Evolutionary conservation across 1,284 basidiomycete genomes (phyloP).

Genomic region (Phylloboletellus chloephorus): DNA sequence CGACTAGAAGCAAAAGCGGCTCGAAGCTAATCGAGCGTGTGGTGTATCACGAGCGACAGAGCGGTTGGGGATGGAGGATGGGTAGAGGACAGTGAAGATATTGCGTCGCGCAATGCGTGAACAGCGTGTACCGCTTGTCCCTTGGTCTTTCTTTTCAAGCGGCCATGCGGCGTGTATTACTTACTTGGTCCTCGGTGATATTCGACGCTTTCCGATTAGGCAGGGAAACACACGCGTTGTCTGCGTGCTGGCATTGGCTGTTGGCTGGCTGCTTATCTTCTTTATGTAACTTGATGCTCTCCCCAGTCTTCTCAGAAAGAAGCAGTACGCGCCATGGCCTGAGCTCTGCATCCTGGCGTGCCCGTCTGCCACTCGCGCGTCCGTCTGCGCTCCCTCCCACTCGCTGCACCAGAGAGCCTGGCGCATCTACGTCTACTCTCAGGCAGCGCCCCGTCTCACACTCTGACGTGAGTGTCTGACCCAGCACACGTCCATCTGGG

Average conservation of each 20-base stretch:
- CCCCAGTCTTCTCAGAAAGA: constrained; percentile 8
- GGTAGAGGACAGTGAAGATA: constrained; percentile 25
- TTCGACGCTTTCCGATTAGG: constrained; percentile 31
- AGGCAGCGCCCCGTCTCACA: too few relatives aligned
- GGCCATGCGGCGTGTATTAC: constrained; percentile 33
- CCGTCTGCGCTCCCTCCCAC: too few relatives aligned
- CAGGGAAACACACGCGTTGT: constrained; percentile 48
- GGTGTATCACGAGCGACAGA: constrained; percentile 20
- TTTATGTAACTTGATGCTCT: constrained; percentile 30
- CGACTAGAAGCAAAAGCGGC: constrained; percentile 30
- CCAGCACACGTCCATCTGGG: constrained; percentile 1
- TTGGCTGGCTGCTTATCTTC: constrained; percentile 24
- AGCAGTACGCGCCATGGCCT: not conserved
- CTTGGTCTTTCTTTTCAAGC: constrained; percentile 30
- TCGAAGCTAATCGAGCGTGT: constrained; percentile 50
- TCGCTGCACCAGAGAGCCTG: too few relatives aligned
- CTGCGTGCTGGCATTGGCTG: constrained; percentile 59
- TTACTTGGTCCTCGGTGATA: constrained; percentile 32
- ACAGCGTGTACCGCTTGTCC: constrained; percentile 48
- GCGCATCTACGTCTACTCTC: too few relatives aligned
- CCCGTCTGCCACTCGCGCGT: too few relatives aligned
- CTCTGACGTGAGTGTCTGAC: constrained; percentile 4
- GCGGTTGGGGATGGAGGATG: constrained; percentile 24
- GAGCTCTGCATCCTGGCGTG: too few relatives aligned
- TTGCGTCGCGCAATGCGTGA: constrained; percentile 38